These are phyloP conservation scores for Leucocoprinus leucothites DNA, from an alignment of 768 basidiomycete genomes.

Conservation along the genomic window DNA sequence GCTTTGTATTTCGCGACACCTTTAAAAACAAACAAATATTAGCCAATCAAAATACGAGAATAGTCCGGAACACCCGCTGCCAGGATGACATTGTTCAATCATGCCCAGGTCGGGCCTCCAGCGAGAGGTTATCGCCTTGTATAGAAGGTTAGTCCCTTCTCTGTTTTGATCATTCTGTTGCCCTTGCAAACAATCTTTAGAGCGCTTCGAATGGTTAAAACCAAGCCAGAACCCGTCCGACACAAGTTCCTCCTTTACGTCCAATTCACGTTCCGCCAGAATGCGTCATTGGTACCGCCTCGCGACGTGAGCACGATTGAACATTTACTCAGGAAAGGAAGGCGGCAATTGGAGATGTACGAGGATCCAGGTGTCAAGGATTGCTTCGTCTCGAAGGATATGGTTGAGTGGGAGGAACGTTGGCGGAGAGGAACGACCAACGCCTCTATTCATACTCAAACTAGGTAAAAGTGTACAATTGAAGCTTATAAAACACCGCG, in stretches of 20 bases:
- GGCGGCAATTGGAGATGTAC: conserved; percentile 65
- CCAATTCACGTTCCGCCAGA: conserved; percentile 66
- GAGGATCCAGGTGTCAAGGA: conserved; percentile 67
- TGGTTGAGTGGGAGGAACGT: conserved; percentile 60
- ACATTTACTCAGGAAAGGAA: conserved; percentile 69
- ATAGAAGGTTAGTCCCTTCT: conserved; percentile 33
- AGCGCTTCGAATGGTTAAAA: conserved; percentile 70
- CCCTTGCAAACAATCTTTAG: conserved; percentile 34
- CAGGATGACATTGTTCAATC: not conserved
- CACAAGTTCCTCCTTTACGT: conserved; percentile 67
- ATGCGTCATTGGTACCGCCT: conserved; percentile 57
- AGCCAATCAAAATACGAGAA: not conserved
- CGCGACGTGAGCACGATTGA: conserved; percentile 71
- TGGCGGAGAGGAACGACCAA: not conserved
- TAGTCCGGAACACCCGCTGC: not conserved
- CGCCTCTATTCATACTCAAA: too few relatives aligned
- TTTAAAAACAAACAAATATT: not conserved
- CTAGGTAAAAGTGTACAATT: too few relatives aligned
- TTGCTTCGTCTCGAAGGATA: conserved; percentile 70
- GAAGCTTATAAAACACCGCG: too few relatives aligned
- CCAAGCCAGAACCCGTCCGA: conserved; percentile 59
- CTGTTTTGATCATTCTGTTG: not conserved
- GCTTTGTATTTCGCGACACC: not conserved
- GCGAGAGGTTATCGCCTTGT: conserved; percentile 48
- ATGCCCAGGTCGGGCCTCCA: conserved; percentile 40